Base-by-base conservation (phyloP, 306 rosid genomes). In the Citrullus colocynthis region DNA sequence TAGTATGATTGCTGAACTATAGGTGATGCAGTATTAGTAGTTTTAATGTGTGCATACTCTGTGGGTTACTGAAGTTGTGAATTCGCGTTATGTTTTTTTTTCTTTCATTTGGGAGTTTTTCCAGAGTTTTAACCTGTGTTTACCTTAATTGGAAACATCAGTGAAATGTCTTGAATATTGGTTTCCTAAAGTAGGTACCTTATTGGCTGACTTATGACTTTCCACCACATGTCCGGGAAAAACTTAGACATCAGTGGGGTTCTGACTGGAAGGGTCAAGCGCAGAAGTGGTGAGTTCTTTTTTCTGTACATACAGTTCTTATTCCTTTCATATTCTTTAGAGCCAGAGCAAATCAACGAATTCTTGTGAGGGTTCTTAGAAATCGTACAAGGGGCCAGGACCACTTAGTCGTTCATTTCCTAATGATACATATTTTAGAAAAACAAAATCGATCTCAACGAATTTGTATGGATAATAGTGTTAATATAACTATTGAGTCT, bases 251-350 rank as follows among this genome's bases (percentile, higher is more conserved):
- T 77, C 92, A 78, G 63, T 90, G 96, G 97, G 97, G 96, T 76
- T 81, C 92, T 82, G 91, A 90, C 85, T 95, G 96, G 97, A 95
- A 89, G 80, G 97, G 97, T 80, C 97, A 95, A 86, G 91, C 98
- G 48, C 97, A 90, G 83, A 92, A 95, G 86, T 95, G 97, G 97
- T 92, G 76, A 86, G 85, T 78, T 51, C 34, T 56, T 58, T 42
- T 71, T 62, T 82, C 67, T 76, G 39, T 20, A 9, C 64, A 24
- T 48, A 11, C 41, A 52, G 16, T 49, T 74, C 7, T 36, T 52
- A 16, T 54, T 34, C 49, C 24, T 75, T n/a, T 56, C 49, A 52
- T 55, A 54, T 16, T 34, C 32, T 21, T 30, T n/a, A 55, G 45
- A 75, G 34, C 65, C 6, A 15, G 49, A 48, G 24, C 74, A 67